Conservation (phyloP, 2,329 filamentous ascomycete genomes). For the Massarina eburnea region DNA sequence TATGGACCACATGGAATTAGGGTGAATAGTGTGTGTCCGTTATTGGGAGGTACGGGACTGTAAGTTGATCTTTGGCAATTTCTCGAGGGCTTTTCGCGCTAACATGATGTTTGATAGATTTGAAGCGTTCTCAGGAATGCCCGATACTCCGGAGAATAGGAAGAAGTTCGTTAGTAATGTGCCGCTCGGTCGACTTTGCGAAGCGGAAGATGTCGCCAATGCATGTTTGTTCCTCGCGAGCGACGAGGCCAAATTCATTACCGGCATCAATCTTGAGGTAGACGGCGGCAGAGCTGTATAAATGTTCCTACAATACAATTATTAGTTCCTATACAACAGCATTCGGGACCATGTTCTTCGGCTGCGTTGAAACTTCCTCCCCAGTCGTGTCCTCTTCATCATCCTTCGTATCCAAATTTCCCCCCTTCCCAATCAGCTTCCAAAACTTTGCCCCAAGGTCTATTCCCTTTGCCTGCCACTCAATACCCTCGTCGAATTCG, state of each 20-base stretch:
- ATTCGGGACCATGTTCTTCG: constrained; percentile 5
- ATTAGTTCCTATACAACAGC: not conserved
- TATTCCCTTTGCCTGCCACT: constrained; percentile 26
- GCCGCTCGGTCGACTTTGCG: constrained; percentile 40
- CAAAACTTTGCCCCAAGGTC: constrained; percentile 18
- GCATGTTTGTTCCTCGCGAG: not conserved
- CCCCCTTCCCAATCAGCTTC: constrained; percentile 3
- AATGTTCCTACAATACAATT: not conserved
- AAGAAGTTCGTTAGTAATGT: constrained; percentile 44
- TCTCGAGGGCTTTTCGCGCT: not conserved
- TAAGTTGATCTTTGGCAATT: constrained; percentile 28
- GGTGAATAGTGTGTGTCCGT: constrained; percentile 68
- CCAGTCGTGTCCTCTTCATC: not conserved
- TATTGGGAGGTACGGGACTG: constrained; percentile 64
- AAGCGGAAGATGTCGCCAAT: constrained; percentile 1
- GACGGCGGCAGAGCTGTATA: constrained; percentile 15
- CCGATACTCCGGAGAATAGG: constrained; percentile 56
- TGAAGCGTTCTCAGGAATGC: constrained; percentile 56
- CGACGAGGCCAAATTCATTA: constrained; percentile 2
- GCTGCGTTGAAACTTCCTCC: not conserved
- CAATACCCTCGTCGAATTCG: constrained; percentile 50
- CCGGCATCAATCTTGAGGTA: constrained; percentile 44
- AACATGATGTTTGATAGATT: constrained; percentile 17
- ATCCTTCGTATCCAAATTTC: constrained; percentile 12
- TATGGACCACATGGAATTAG: constrained; percentile 69